A percentile compares a stretch with the other conserved stretches of the same genome.
Conservation (phyloP, 257 asterid species). For the Petrea volubilis region DNA sequence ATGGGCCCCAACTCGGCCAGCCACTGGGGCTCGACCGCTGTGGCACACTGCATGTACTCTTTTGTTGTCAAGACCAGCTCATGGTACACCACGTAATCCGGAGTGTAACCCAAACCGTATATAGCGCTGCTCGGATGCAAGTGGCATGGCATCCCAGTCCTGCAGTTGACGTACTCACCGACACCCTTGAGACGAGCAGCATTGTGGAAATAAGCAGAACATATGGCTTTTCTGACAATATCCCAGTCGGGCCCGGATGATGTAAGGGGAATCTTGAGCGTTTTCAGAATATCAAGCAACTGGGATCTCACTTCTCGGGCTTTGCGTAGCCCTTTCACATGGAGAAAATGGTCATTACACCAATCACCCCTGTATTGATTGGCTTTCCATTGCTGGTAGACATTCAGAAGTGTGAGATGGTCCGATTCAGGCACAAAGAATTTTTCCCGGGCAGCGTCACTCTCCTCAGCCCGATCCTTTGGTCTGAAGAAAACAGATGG, state of each 20-base stretch:
- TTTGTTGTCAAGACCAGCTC: constrained; percentile 81
- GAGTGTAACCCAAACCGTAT: constrained; percentile 87
- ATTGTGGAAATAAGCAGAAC: constrained; percentile 93
- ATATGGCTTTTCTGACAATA: constrained; percentile 77
- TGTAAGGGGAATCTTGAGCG: constrained; percentile 71
- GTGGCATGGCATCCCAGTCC: constrained; percentile 96
- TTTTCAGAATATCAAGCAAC: constrained; percentile 72
- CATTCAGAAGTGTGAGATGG: constrained; percentile 82
- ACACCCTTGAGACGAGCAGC: constrained; percentile 80
- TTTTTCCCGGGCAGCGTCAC: constrained; percentile 93
- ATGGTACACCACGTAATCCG: constrained; percentile 91
- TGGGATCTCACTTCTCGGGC: constrained; percentile 96
- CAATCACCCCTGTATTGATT: constrained; percentile 87
- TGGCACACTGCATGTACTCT: constrained; percentile 94
- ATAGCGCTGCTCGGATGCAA: constrained; percentile 94
- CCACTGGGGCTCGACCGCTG: constrained; percentile 95
- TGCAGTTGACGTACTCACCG: constrained; percentile 86
- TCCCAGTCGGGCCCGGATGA: constrained; percentile 95
- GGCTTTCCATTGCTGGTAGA: constrained; percentile 88
- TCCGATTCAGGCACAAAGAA: constrained; percentile 95
- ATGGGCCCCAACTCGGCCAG: constrained; percentile 94
- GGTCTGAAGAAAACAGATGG: constrained; percentile 95
- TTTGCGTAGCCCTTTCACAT: constrained; percentile 81
- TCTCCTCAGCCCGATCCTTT: constrained; percentile 93
- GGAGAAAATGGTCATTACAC: constrained; percentile 92